Conservation (phyloP, 2,329 filamentous ascomycete species). For the Neodidymelliopsis sp. region DNA sequence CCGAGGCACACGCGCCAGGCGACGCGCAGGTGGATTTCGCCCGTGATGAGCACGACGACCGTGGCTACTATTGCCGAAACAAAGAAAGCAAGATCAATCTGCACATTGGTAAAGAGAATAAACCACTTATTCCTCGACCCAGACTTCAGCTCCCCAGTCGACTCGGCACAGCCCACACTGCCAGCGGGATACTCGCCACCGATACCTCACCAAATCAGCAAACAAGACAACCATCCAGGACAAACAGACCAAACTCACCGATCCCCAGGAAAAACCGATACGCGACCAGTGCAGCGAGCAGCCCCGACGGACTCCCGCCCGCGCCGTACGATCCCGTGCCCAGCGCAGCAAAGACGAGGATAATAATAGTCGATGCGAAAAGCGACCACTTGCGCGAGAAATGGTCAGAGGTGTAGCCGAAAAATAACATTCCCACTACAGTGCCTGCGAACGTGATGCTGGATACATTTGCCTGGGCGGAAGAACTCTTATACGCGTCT, state of each 20-base stretch:
- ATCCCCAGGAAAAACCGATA: constrained; percentile 81
- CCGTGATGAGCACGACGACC: constrained; percentile 62
- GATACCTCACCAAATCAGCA: constrained; percentile 60
- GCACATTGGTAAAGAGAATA: constrained; percentile 81
- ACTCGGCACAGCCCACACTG: constrained; percentile 83
- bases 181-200: constrained; percentile 84
- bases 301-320: constrained; percentile 70
- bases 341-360: constrained; percentile 85
- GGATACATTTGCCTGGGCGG: constrained; percentile 75
- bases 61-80: constrained; percentile 80
- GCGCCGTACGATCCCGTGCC: constrained; percentile 79
- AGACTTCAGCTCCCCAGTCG: constrained; percentile 78
- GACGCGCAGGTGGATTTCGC: constrained; percentile 70
- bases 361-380: constrained; percentile 79
- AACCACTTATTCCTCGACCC: constrained; percentile 89
- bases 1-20: constrained; percentile 86
- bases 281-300: constrained; percentile 80
- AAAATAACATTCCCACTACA: constrained; percentile 80
- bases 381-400: constrained; percentile 86
- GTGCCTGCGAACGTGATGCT: constrained; percentile 88
- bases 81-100: constrained; percentile 87
- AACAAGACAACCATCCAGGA: not conserved
- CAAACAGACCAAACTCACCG: constrained; percentile 31
- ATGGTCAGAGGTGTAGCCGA: constrained; percentile 82
- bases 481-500: constrained; percentile 70